Base-by-base conservation (phyloP, 805 yeast genomes). In the Saccharomycopsis microspora region DNA sequence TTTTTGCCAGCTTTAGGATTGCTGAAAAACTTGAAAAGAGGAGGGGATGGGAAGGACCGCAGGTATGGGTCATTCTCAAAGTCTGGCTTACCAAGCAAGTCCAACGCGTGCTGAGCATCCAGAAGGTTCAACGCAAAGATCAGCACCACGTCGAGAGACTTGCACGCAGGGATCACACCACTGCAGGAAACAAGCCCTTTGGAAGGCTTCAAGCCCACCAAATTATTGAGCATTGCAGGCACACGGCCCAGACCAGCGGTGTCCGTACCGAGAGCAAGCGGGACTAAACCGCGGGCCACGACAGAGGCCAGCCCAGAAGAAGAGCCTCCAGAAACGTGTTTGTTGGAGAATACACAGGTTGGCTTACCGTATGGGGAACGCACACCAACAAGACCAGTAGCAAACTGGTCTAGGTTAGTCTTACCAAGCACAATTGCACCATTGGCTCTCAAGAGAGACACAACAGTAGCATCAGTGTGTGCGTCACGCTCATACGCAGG, bases 211-310 rank as follows among this genome's bases (percentile, higher is more conserved):
- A 93, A 74, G 27, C 97, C 97, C 54, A 90, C 75, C 56, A 88
- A 67, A 64, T 93, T 93, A 72, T 90, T 90, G 55, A 90, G 71
- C 32, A 88, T 90, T 30, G 97, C 97, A 31, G 98, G 98, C 33
- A 90, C 98, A 59, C 98, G 77, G 39, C 97, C 97, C 4, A 96
- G 86, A 28, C 98, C 98, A 6, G 98, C 98, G 36, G 98, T 90
- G 62, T 90, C 98, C 4, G 97, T 93, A 36, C 97, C 97, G 56
- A 90, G 70, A 1, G 96, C 74, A 43, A 90, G 59, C 34, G 97
- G 96, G 11, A 86, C 96, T 43, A 80, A 70, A 50, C 97, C 97
- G 56, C 88, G 74, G 27, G 88, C 90, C 19, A 88, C 97, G 28
- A 82, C 89, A 9, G 82, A 79, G 4, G 96, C 94, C n/a, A 96